phyloP scores from a whole-genome alignment of 2,329 filamentous ascomycete species.

The Leptographium wingfieldii region DNA sequence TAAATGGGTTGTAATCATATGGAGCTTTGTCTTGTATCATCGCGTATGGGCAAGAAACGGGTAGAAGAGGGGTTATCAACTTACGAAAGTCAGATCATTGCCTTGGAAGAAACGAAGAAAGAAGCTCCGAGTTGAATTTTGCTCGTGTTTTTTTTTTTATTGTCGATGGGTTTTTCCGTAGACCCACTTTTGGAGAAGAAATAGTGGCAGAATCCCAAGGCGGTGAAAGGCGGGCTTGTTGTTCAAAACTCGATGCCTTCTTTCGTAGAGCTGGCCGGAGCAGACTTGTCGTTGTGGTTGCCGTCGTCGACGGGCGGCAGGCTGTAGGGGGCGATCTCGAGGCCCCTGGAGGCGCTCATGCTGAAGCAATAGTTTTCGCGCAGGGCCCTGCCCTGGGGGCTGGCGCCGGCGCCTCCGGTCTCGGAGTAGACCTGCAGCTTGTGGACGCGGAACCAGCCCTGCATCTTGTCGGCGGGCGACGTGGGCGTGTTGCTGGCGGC shows the following conservation, averaged over 20 bases:
- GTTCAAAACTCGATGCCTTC: slow-evolving; percentile 62
- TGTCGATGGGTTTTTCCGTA: background rate
- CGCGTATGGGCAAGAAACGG: background rate
- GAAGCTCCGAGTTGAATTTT: background rate
- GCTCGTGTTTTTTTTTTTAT: background rate
- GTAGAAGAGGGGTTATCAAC: background rate
- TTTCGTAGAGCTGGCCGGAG: slow-evolving; percentile 29
- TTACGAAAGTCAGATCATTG: background rate
- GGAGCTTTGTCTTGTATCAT: slow-evolving; percentile 5
- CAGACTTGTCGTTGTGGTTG: slow-evolving; percentile 25
- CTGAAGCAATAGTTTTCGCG: slow-evolving; percentile 86
- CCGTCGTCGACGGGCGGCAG: slow-evolving; percentile 78
- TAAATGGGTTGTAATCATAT: slow-evolving; percentile 34
- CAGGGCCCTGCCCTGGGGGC: slow-evolving; percentile 50
- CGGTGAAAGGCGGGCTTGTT: slow-evolving; percentile 6
- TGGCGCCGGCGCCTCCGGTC: slow-evolving; percentile 70
- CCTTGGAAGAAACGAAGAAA: slow-evolving; percentile 3
- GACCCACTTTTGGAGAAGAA: background rate
- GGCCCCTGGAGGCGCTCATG: slow-evolving; percentile 64
- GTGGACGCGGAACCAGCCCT: slow-evolving; percentile 77
- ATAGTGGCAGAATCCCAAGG: slow-evolving; percentile 2
- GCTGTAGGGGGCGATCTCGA: slow-evolving; percentile 79
- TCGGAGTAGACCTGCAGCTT: slow-evolving; percentile 77
- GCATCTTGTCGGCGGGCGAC: slow-evolving; percentile 54
- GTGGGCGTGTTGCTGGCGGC: slow-evolving; percentile 17